phyloP scores from a whole-genome alignment of 2,329 filamentous ascomycete genomes.

The Aspergillus jensenii region DNA sequence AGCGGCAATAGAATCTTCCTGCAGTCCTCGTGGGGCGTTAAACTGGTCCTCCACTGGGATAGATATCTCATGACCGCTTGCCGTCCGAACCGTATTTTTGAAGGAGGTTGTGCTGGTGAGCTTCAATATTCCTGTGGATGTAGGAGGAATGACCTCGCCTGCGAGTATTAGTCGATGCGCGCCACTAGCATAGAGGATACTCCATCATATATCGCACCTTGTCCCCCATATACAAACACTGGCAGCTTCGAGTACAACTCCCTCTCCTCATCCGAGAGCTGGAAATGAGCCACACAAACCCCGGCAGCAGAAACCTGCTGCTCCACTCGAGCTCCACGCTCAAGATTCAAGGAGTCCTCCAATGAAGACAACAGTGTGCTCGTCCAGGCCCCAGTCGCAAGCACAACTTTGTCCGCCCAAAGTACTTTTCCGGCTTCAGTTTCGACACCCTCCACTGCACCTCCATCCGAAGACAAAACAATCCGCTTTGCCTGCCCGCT shows the following conservation, averaged over 20 bases:
- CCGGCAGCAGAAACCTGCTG: constrained; percentile 61
- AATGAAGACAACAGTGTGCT: constrained; percentile 53
- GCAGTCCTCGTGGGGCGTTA: constrained; percentile 41
- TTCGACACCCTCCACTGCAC: constrained; percentile 45
- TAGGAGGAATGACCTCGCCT: constrained; percentile 51
- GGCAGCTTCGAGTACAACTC: constrained; percentile 52
- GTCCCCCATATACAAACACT: constrained; percentile 51
- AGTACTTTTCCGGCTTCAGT: constrained; percentile 49
- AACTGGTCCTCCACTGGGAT: constrained; percentile 45
- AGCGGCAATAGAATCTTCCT: constrained; percentile 38
- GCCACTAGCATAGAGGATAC: too few species aligned
- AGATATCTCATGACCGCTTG: constrained; percentile 54
- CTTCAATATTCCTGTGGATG: constrained; percentile 55
- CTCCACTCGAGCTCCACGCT: constrained; percentile 49
- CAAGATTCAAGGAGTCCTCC: constrained; percentile 45
- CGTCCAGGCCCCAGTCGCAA: constrained; percentile 60
- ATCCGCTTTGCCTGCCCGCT: constrained; percentile 47
- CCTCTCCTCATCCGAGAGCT: constrained; percentile 52
- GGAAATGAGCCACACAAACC: constrained; percentile 59
- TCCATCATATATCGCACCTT: constrained; percentile 27
- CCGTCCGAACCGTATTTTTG: constrained; percentile 51
- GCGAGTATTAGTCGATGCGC: not conserved
- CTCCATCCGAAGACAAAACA: constrained; percentile 34
- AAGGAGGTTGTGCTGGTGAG: constrained; percentile 63
- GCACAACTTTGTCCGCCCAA: constrained; percentile 53